Percentiles rank a stretch among this genome's conserved stretches.
phyloP scores from a whole-genome alignment of 2,329 filamentous ascomycete species.

The Stemphylium lycopersici region DNA sequence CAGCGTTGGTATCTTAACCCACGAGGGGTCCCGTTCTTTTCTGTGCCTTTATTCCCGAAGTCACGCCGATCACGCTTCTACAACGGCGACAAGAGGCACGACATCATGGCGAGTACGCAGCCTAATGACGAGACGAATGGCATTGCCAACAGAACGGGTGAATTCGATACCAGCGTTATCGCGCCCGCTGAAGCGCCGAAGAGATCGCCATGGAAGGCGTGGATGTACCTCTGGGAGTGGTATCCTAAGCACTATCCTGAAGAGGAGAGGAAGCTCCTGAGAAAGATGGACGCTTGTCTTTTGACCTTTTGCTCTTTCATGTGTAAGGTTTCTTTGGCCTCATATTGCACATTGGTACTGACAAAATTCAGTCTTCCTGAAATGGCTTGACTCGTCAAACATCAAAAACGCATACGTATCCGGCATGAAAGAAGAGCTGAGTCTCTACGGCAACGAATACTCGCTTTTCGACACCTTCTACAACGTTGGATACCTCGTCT shows the following conservation, averaged over 20 bases:
- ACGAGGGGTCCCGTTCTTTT: slow-evolving; percentile 8
- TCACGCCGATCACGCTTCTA: slow-evolving; percentile 4
- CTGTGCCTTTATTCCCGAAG: slow-evolving; percentile 1
- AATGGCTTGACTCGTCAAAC: slow-evolving; percentile 48
- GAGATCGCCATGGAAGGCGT: slow-evolving; percentile 47
- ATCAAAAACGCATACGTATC: slow-evolving; percentile 55
- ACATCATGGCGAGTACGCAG: slow-evolving; percentile 23
- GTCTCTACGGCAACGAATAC: slow-evolving; percentile 64
- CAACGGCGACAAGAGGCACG: neutral
- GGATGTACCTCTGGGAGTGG: slow-evolving; percentile 50
- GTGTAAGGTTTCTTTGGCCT: slow-evolving; percentile 31
- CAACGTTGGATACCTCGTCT: slow-evolving; percentile 49
- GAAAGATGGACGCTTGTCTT: slow-evolving; percentile 47
- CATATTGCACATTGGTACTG: neutral
- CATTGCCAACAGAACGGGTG: slow-evolving; percentile 26
- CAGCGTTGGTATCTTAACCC: slow-evolving; percentile 6
- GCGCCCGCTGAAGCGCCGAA: slow-evolving; percentile 44
- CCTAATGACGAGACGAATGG: slow-evolving; percentile 29
- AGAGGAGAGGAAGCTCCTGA: slow-evolving; percentile 42
- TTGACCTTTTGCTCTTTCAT: slow-evolving; percentile 48
- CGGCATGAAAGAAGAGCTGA: slow-evolving; percentile 42
- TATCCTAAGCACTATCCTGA: slow-evolving; percentile 45
- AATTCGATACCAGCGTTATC: slow-evolving; percentile 37
- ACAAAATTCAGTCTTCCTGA: slow-evolving; percentile 42
- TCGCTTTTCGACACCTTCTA: slow-evolving; percentile 54